Conservation (phyloP, 176 grass and related monocot species). For the Lolium perenne region DNA sequence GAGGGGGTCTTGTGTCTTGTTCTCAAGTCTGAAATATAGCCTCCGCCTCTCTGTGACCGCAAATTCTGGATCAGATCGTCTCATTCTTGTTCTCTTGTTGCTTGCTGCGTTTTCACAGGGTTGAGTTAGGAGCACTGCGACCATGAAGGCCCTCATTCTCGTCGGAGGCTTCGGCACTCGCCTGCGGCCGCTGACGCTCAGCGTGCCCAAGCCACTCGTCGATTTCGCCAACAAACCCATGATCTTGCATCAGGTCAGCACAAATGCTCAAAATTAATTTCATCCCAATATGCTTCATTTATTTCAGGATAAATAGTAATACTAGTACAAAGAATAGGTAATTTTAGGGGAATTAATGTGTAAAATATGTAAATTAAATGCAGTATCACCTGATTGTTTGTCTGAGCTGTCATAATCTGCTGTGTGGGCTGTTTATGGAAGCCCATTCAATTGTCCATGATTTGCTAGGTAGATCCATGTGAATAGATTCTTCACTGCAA, state of each 20-base stretch:
- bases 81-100: conserved; percentile 18
- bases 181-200: conserved; percentile 85
- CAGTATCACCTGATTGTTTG: neutral
- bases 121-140: conserved; percentile 34
- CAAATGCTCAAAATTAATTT: conserved; percentile 2
- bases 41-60: neutral
- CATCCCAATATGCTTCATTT: neutral
- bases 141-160: conserved; percentile 95
- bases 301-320: neutral
- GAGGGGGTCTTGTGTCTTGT: neutral
- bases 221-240: conserved; percentile 97
- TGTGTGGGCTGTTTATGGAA: conserved; percentile 19
- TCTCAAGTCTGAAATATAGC: neutral
- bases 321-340: neutral
- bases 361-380: neutral
- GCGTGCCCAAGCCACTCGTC: conserved; percentile 93
- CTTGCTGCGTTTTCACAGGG: conserved; percentile 46
- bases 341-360: neutral
- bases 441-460: neutral
- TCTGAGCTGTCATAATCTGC: conserved; percentile 25
- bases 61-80: conserved; percentile 32
- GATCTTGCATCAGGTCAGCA: conserved; percentile 89
- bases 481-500: conserved; percentile 27
- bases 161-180: conserved; percentile 95
- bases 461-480: conserved; percentile 47